Base-by-base conservation (phyloP, 108 stramenopile species). In the Stephanodiscus minutulus region DNA sequence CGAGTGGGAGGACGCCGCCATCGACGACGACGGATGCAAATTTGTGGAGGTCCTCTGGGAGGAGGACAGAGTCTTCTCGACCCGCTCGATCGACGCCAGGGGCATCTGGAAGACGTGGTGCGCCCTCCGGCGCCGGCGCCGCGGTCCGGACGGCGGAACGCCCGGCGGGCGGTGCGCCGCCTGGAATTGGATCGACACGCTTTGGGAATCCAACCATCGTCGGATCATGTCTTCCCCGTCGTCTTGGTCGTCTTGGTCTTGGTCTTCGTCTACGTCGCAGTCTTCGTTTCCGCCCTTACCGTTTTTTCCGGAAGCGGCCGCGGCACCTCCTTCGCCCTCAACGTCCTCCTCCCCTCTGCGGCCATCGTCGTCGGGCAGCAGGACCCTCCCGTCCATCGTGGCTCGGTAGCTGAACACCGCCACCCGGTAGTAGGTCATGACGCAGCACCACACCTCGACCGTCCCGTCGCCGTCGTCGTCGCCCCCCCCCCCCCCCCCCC, bases 351-450 rank as follows among this genome's bases (percentile, higher is more conserved):
- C 67, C 25, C 9, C 67, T 25, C 41, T 36, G 0, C 27, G 6
- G 36, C n/a, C n/a, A n/a, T 35, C 15, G 28, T 49, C 61, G 33
- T 46, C 47, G 28, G 70, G 28, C 18, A 79, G 70, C 22, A 79
- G 62, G 25, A 79, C 61, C 39, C 35, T 70, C 12, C 79, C 79
- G 57, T 76, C 69, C 20, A 25, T 28, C 29, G 48, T 58, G 18
- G 66, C 69, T 11, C 37, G 66, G 54, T 79, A 83, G 58, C 83
- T 81, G 69, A 95, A 92, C 41, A 95, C 69, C 33, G 86, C 75
- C 21, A 95, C 64, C 3, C 93, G 80, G 77, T 92, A 95, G 70
- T 82, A 89, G 7, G 93, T 91, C 88, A 92, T 87, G 70, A 72
- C 86, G 56, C 93, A 88, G 64, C 90, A 94, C 93, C 93, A 94